Percentiles rank a stretch among this genome's conserved stretches.
Evolutionary conservation across 2,329 filamentous ascomycete genomes (phyloP).

Genomic region (Diaporthe sp.): DNA sequence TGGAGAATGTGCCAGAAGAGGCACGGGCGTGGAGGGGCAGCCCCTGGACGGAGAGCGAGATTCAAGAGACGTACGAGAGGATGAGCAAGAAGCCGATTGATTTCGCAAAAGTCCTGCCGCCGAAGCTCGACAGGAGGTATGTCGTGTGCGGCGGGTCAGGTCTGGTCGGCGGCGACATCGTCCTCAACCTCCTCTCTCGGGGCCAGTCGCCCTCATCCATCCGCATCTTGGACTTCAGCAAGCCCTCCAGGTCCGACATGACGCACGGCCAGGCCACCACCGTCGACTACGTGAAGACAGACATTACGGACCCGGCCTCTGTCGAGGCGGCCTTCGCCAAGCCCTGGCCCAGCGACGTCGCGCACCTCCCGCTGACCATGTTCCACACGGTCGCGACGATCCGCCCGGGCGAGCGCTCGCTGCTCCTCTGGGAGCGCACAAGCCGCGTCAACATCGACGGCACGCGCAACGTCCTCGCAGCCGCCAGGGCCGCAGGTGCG

Average conservation of each 20-base stretch:
- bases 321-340: constrained; percentile 56
- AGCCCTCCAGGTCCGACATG: constrained; percentile 55
- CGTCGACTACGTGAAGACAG: constrained; percentile 57
- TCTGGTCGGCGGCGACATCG: constrained; percentile 60
- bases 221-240: constrained; percentile 60
- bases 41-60: constrained; percentile 53
- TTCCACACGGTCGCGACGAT: constrained; percentile 68
- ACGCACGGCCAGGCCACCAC: constrained; percentile 48
- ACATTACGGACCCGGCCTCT: constrained; percentile 56
- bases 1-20: constrained; percentile 53
- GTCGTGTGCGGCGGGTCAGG: constrained; percentile 61
- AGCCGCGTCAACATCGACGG: constrained; percentile 64
- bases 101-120: constrained; percentile 54
- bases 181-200: constrained; percentile 60
- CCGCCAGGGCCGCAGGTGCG: constrained; percentile 59
- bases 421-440: constrained; percentile 58
- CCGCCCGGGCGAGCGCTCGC: constrained; percentile 61
- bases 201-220: constrained; percentile 60
- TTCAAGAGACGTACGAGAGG: constrained; percentile 51
- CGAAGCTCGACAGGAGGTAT: constrained; percentile 56
- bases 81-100: constrained; percentile 53
- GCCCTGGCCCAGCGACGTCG: constrained; percentile 55
- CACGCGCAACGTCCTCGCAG: constrained; percentile 61
- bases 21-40: constrained; percentile 48
- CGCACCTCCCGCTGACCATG: constrained; percentile 60